These are phyloP conservation scores for Rhizophlyctis rosea DNA, from an alignment of 192 early-diverging fungal species.

Conservation along the genomic window DNA sequence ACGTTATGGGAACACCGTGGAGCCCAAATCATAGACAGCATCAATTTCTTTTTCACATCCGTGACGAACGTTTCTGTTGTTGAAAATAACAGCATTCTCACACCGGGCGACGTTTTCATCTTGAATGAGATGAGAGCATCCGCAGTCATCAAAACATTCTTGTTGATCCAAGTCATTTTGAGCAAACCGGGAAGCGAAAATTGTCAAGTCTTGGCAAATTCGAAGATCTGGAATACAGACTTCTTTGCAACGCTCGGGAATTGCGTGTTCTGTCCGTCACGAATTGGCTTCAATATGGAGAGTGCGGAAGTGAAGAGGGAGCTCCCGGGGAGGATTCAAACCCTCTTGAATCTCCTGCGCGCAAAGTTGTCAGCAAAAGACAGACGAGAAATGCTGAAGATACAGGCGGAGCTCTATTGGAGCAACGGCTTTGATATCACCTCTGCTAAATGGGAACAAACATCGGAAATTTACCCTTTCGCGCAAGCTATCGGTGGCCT, in stretches of 20 bases:
- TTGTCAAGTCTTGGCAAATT: not conserved
- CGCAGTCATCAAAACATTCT: not conserved
- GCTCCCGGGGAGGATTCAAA: slow-evolving; percentile 12
- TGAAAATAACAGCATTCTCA: not conserved
- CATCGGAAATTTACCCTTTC: not conserved
- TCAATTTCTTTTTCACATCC: no score
- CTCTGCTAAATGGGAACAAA: slow-evolving; percentile 8
- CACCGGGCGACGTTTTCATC: not conserved
- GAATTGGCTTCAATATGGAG: slow-evolving; percentile 33
- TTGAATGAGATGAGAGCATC: not conserved
- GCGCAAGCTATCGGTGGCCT: slow-evolving; percentile 22
- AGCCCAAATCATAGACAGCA: not conserved
- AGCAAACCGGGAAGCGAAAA: not conserved
- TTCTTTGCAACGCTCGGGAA: slow-evolving; percentile 45
- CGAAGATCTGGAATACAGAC: slow-evolving; percentile 23
- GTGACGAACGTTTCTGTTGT: no score
- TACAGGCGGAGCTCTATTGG: slow-evolving; percentile 6
- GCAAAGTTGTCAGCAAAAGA: not conserved
- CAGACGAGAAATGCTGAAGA: slow-evolving; percentile 4
- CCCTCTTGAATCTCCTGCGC: slow-evolving; percentile 17
- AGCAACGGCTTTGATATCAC: slow-evolving; percentile 5
- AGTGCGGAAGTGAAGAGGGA: slow-evolving; percentile 29
- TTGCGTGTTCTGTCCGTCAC: slow-evolving; percentile 42
- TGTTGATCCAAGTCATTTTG: not conserved
- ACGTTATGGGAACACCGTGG: not conserved